phyloP scores from a whole-genome alignment of 2,329 filamentous ascomycete species.

The Macrophomina tecta region DNA sequence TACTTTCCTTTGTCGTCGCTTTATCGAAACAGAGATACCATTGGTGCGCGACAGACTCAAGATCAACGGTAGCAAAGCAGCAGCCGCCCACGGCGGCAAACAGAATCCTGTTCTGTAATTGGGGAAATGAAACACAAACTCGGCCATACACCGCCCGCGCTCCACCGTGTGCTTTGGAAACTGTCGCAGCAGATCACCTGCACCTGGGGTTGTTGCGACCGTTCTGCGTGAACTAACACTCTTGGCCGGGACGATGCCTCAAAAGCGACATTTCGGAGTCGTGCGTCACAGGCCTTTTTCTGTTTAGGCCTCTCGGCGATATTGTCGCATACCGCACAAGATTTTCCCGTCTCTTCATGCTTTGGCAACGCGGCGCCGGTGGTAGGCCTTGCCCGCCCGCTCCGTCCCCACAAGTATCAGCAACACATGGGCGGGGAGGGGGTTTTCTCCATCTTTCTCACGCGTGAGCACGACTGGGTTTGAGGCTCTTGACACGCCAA shows the following conservation, averaged over 20 bases:
- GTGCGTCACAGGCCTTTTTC: no score
- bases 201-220: background rate
- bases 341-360: background rate
- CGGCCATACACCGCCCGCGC: background rate
- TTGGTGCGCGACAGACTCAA: background rate
- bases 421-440: background rate
- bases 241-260: no score
- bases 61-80: background rate
- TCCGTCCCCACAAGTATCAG: background rate
- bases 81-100: slow-evolving; percentile 3
- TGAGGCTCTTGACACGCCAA: background rate
- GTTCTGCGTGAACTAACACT: background rate
- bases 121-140: slow-evolving; percentile 1
- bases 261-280: no score
- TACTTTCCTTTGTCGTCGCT: slow-evolving; percentile 1
- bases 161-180: background rate
- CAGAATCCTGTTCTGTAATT: slow-evolving; percentile 20
- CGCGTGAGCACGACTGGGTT: background rate
- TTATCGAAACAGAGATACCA: slow-evolving; percentile 8
- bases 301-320: background rate
- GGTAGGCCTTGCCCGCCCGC: background rate
- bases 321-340: background rate
- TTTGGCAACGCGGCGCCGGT: background rate
- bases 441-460: background rate
- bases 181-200: background rate